Base-by-base conservation (phyloP, 108 stramenopile species). In the Stephanodiscus minutulus region DNA sequence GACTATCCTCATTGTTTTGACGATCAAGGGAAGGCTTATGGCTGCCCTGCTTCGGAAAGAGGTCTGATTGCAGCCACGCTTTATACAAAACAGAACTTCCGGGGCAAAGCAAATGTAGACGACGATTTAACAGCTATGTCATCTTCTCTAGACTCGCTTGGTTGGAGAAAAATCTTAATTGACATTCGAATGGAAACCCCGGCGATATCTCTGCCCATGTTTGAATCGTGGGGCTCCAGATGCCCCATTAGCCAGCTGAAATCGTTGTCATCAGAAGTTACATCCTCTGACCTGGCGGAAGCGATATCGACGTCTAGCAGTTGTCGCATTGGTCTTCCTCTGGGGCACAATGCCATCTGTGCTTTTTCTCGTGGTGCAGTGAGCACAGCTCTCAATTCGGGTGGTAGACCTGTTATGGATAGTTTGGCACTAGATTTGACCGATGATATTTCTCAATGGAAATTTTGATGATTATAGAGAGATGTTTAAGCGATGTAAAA, bases 111-210 rank as follows among this genome's bases (percentile, higher is more conserved):
- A 3, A 64, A 48, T 43, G 44, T 55, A 11, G 17, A 53, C 21
- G 53, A 64, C 5, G 54, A 70, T 7, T 29, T 79, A 15, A 44
- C 52, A 31, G 53, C 75, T 35, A 73, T 90, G 82, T 84, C 88
- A 25, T 58, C 57, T 52, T 64, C 63, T 47, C 59, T 93, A 47
- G 92, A 93, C 82, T 67, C 77, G 15, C 61, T 93, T 46, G 92
- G 92, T 33, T 93, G 92, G 92, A 87, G 82, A 46, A 93, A 93
- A 63, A 79, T 91, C 10, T 82, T 93, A 54, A 72, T 86, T 17
- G 92, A 93, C 68, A 81, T 87, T n/a, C 74, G 92, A n/a, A 65
- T 65, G 35, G 70, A 77, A 59, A 84, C 77, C 13, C 83, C 83
- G 0, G 48, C 61, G 12, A 8, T 61, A 29, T 56, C 43, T 24